phyloP scores from a whole-genome alignment of 2,329 filamentous ascomycete genomes.

The Cercospora sp. region DNA sequence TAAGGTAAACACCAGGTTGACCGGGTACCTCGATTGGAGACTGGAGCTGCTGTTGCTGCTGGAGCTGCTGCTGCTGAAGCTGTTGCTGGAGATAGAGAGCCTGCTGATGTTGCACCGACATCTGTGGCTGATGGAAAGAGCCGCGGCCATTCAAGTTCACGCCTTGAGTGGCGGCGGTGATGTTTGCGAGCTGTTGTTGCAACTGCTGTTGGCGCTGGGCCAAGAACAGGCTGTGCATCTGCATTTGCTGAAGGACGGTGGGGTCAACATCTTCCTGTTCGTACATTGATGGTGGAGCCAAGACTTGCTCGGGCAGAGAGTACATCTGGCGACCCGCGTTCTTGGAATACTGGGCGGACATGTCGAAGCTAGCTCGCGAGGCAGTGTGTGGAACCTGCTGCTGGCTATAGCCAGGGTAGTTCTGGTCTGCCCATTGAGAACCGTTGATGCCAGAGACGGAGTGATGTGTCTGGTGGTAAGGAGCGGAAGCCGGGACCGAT shows the following conservation, averaged over 20 bases:
- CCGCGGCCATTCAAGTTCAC: conserved; percentile 61
- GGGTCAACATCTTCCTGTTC: conserved; percentile 77
- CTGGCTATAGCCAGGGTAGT: conserved; percentile 46
- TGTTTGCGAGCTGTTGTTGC: conserved; percentile 84
- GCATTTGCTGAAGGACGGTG: conserved; percentile 79
- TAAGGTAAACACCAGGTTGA: conserved; percentile 75
- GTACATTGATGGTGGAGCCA: conserved; percentile 78
- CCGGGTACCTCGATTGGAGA: conserved; percentile 64
- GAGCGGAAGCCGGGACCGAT: conserved; percentile 64
- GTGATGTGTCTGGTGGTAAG: conserved; percentile 58
- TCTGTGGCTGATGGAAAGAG: conserved; percentile 31
- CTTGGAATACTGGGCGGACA: conserved; percentile 48
- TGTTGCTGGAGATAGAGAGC: conserved; percentile 66
- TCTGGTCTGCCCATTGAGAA: conserved; percentile 49
- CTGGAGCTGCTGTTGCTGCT: conserved; percentile 59
- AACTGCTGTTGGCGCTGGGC: conserved; percentile 93
- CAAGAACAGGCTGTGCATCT: conserved; percentile 88
- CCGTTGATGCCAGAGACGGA: conserved; percentile 47
- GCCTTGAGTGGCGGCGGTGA: conserved; percentile 77
- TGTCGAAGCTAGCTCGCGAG: conserved; percentile 51
- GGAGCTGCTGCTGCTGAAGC: conserved; percentile 49
- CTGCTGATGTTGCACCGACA: conserved; percentile 56
- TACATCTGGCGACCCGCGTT: conserved; percentile 61
- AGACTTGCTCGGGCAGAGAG: conserved; percentile 76
- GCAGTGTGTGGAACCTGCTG: conserved; percentile 58